Percentiles rank a stretch among this genome's conserved stretches.
Evolutionary conservation across 169 alveolate species (phyloP).

Genomic region (Plasmodium malariae): DNA sequence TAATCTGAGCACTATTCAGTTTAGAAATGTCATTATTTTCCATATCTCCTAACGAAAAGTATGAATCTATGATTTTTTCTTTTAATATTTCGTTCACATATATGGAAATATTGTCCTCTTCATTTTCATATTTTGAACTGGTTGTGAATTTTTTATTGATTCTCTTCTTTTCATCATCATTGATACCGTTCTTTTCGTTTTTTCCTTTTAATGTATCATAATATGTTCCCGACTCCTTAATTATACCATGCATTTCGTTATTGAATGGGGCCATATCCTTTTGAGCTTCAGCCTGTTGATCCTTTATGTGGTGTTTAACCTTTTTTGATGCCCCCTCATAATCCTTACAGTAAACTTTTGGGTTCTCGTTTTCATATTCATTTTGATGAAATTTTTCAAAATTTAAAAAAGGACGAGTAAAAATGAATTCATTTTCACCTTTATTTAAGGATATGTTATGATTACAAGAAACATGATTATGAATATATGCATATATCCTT

Average conservation of each 20-base stretch:
- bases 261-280: neutral
- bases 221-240: neutral
- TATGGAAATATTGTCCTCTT: neutral
- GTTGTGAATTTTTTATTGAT: neutral
- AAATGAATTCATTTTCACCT: neutral
- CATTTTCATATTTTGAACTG: neutral
- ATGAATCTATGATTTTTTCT: neutral
- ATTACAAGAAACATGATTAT: neutral
- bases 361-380: neutral
- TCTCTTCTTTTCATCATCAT: neutral
- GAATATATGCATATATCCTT: slow-evolving; percentile 32
- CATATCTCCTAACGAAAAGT: too few relatives aligned
- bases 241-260: neutral
- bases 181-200: neutral
- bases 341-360: neutral
- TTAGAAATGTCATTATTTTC: neutral
- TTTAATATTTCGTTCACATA: slow-evolving; percentile 3
- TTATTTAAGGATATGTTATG: neutral
- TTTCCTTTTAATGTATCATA: too few relatives aligned
- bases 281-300: neutral
- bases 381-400: neutral
- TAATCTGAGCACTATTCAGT: slow-evolving; percentile 18
- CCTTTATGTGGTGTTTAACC: too few relatives aligned
- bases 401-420: neutral
- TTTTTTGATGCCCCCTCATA: neutral